Percentiles rank a stretch among this genome's conserved stretches.
Conservation (phyloP, 768 basidiomycete genomes). For the Pseudohyphozyma bogoriensis region DNA sequence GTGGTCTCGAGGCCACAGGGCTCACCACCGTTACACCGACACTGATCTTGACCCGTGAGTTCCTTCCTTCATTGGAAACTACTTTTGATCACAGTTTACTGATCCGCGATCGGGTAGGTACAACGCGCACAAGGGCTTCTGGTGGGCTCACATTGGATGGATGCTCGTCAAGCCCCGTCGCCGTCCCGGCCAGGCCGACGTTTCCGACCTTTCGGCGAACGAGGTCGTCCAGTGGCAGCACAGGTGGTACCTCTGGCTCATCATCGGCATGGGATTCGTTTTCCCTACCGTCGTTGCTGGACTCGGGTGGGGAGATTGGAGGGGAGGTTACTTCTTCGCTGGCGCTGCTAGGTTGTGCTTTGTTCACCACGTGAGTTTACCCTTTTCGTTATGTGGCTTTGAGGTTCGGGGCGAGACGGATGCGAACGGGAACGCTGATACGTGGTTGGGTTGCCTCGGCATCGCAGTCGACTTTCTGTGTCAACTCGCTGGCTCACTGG, state of each 20-base stretch:
- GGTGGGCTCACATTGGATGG: conserved; percentile 78
- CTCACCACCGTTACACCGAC: conserved; percentile 59
- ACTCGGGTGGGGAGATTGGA: conserved; percentile 62
- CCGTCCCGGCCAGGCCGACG: conserved; percentile 59
- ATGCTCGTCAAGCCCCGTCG: conserved; percentile 66
- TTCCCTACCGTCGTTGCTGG: conserved; percentile 62
- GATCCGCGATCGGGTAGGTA: no score
- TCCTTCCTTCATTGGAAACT: no score
- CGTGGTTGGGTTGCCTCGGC: conserved; percentile 1
- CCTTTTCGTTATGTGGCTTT: background rate
- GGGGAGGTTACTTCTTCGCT: conserved; percentile 63
- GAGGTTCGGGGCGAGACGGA: background rate
- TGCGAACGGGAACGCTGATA: background rate
- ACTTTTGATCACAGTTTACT: no score
- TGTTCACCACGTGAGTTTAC: conserved; percentile 67
- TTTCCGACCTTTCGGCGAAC: conserved; percentile 62
- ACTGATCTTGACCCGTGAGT: conserved; percentile 75
- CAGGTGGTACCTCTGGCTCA: conserved; percentile 55
- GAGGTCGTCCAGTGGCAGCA: conserved; percentile 68
- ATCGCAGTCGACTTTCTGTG: conserved; percentile 67
- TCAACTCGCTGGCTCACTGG: conserved; percentile 80
- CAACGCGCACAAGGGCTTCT: conserved; percentile 62
- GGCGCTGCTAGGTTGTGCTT: conserved; percentile 63
- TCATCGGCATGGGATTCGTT: conserved; percentile 58
- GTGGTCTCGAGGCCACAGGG: conserved; percentile 97